Evolutionary conservation across 768 basidiomycete genomes (phyloP), one percentile per base, ranked within the genome.

Genomic region (Boletus pseudopeckii): DNA sequence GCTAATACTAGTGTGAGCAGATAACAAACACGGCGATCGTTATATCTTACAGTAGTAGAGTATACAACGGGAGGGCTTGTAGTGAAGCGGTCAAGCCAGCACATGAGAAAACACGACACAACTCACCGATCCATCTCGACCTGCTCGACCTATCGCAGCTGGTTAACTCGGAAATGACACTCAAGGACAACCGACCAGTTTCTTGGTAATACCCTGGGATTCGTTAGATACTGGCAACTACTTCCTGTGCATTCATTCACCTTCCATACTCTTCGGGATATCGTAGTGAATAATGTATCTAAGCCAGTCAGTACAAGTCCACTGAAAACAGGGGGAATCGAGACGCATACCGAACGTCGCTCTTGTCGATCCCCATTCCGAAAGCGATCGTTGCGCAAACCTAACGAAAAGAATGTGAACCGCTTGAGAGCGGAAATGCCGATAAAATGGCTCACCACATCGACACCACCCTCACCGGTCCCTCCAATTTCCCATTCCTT

Each of bases 341-440:
- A 30, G 34, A 32, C 7, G 40, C 70, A 20, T 64, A 83, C 83
- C 87, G 78, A 48, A 90, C 88, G 56, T 90, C 85, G 18, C 80
- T 74, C 71, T 92, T 92, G 65, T 93, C 90, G 42, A 93, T 92
- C 2, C 90, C 90, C 72, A 92, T 83, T 2, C 91, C 91, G 60
- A 92, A 93, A 5, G 90, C 90, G 46, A 92, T 81, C 0, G 89
- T 90, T 10, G 88, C 88, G 24, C 88, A 83, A 40, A 89, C 85
- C 85, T 88, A 15, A 37, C 8, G 49, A n/a, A 7, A 33, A 30
- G 9, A 17, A 18, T 22, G 33, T 52, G 39, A 41, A 46, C 38
- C 20, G 48, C 24, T 20, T 4, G 14, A 36, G n/a, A 9, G 2
- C 22, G 2, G 9, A 0, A 7, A 6, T 0, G 38, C 22, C 20